Percentiles rank a stretch among this genome's conserved stretches.
phyloP scores from a whole-genome alignment of 2,329 filamentous ascomycete genomes.

The Kalaharituber pfeilii region DNA sequence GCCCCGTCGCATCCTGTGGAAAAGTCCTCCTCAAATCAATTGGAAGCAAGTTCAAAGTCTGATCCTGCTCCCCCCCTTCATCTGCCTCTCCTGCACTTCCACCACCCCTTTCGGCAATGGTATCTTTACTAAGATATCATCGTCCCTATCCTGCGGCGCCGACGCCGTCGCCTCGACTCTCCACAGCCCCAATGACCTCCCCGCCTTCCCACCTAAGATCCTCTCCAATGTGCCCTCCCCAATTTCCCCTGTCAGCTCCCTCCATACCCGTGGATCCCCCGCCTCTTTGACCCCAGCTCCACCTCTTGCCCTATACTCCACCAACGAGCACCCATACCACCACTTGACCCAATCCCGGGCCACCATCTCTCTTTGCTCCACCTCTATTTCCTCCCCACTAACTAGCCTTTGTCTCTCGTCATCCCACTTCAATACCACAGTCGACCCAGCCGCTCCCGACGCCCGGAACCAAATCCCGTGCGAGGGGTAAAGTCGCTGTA shows the following conservation, averaged over 20 bases:
- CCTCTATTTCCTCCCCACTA: constrained; percentile 10
- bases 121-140: constrained; percentile 10
- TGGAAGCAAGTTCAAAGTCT: constrained; percentile 14
- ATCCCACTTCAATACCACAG: neutral
- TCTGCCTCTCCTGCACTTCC: neutral
- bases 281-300: constrained; percentile 11
- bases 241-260: constrained; percentile 10
- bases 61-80: neutral
- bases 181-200: constrained; percentile 14
- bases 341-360: neutral
- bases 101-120: neutral
- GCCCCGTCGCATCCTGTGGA: constrained; percentile 19
- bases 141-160: constrained; percentile 10
- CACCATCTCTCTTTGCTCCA: constrained; percentile 11
- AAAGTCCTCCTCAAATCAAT: constrained; percentile 22
- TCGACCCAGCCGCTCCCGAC: neutral
- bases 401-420: constrained; percentile 1
- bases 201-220: constrained; percentile 18
- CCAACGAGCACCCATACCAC: neutral
- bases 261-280: constrained; percentile 11
- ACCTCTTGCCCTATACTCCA: neutral
- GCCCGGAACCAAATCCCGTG: constrained; percentile 13
- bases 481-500: constrained; percentile 13
- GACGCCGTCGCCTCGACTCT: constrained; percentile 4
- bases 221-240: constrained; percentile 13